Conservation (phyloP, 2,329 filamentous ascomycete genomes). For the Nigrospora oryzae region DNA sequence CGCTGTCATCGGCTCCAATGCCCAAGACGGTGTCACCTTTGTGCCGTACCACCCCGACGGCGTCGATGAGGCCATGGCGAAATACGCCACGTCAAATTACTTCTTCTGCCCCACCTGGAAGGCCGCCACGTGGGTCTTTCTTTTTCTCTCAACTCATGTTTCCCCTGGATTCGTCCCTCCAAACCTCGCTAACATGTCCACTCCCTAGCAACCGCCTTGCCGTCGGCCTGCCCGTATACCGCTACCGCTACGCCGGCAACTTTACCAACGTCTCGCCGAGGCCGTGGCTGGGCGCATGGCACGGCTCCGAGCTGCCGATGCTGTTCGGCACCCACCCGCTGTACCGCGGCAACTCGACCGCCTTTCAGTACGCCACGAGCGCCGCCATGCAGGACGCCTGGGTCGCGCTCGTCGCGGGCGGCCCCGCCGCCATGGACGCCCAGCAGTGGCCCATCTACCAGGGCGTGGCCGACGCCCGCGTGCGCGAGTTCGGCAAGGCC, state of each 20-base stretch:
- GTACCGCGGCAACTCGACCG: slow-evolving; percentile 3
- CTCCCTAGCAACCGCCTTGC: slow-evolving; percentile 13
- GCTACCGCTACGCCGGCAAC: slow-evolving; percentile 28
- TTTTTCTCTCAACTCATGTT: slow-evolving; percentile 8
- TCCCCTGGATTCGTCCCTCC: slow-evolving; percentile 1
- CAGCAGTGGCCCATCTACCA: slow-evolving; percentile 4
- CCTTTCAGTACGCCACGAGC: slow-evolving; percentile 3
- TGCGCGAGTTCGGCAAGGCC: slow-evolving; percentile 2
- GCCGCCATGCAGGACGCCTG: slow-evolving; percentile 5
- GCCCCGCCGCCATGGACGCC: not conserved
- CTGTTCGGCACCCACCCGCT: slow-evolving; percentile 4
- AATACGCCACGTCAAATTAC: slow-evolving; percentile 2
- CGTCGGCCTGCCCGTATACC: slow-evolving; percentile 21
- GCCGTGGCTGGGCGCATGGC: slow-evolving; percentile 4
- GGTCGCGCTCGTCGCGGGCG: slow-evolving; percentile 3
- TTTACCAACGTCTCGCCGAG: slow-evolving; percentile 6
- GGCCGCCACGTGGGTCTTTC: slow-evolving; percentile 4
- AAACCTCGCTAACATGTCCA: not conserved
- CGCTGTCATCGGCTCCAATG: slow-evolving; percentile 13
- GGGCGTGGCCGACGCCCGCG: not conserved
- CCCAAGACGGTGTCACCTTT: slow-evolving; percentile 13
- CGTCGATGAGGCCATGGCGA: slow-evolving; percentile 7
- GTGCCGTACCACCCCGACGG: slow-evolving; percentile 6
- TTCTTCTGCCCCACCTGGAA: slow-evolving; percentile 15
- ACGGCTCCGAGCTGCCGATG: slow-evolving; percentile 5